Conservation (phyloP, 768 basidiomycete genomes). For the Sarcomyxa edulis region DNA sequence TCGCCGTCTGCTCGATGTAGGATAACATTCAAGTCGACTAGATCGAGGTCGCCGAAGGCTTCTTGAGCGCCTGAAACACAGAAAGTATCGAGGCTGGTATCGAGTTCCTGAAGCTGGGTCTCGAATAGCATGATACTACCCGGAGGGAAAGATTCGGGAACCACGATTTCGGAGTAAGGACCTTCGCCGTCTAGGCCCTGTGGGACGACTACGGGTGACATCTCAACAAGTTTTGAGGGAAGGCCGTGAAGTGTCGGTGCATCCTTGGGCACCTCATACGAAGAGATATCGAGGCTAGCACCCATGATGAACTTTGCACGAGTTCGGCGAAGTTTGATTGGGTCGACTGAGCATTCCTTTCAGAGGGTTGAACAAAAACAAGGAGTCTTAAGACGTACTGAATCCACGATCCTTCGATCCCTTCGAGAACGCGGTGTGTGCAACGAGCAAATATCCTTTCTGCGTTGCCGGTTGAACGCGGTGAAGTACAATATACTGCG, state of each 20-base stretch:
- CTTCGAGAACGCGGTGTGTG: constrained; percentile 89
- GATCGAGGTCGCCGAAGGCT: constrained; percentile 66
- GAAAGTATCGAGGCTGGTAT: constrained; percentile 63
- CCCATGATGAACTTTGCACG: constrained; percentile 80
- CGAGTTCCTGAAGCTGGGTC: constrained; percentile 75
- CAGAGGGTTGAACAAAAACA: background rate
- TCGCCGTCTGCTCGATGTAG: constrained; percentile 89
- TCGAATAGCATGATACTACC: constrained; percentile 92
- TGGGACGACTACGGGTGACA: constrained; percentile 52
- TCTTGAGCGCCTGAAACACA: constrained; percentile 68
- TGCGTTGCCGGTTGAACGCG: constrained; percentile 88
- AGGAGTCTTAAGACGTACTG: constrained; percentile 55
- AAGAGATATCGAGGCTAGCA: constrained; percentile 62
- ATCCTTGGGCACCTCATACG: constrained; percentile 50
- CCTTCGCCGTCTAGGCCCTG: constrained; percentile 64
- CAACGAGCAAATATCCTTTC: constrained; percentile 88
- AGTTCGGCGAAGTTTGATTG: constrained; percentile 78
- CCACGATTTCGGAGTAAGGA: constrained; percentile 69
- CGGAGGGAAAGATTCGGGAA: constrained; percentile 92
- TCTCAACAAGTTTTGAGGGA: constrained; percentile 59
- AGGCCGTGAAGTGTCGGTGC: constrained; percentile 62
- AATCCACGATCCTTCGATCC: constrained; percentile 75
- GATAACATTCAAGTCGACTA: constrained; percentile 85
- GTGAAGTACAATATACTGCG: constrained; percentile 88
- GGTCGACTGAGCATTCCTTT: constrained; percentile 51